phyloP scores from a whole-genome alignment of 192 early-diverging fungal species.

The Chytriomyces sp. region DNA sequence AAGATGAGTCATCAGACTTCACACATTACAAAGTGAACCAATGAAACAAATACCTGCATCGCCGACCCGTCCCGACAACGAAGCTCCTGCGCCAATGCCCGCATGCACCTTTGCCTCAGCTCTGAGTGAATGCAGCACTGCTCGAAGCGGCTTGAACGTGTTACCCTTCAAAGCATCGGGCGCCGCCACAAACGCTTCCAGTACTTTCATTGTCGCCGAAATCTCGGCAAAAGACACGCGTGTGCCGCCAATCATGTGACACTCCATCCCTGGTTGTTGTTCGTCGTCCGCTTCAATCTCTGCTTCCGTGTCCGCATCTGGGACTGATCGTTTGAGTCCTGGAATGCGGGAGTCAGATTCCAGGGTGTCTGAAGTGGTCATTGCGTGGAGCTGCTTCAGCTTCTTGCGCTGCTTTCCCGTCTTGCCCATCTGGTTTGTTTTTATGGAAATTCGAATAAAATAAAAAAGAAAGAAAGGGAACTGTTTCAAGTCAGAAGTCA shows the following conservation, averaged over 20 bases:
- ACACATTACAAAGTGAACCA: not conserved
- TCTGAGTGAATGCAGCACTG: conserved; percentile 56
- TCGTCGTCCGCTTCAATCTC: conserved; percentile 1
- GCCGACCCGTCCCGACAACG: conserved; percentile 28
- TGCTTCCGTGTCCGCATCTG: not conserved
- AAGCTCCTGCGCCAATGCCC: conserved; percentile 40
- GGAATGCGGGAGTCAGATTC: too few species aligned
- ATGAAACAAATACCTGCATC: conserved; percentile 16
- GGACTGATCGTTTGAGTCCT: not conserved
- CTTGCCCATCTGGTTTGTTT: conserved; percentile 64
- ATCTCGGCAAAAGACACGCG: conserved; percentile 52
- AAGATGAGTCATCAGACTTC: conserved; percentile 48
- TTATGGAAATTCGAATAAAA: too few species aligned
- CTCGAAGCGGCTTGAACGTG: conserved; percentile 58
- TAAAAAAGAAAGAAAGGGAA: too few species aligned
- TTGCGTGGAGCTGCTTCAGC: conserved; percentile 46
- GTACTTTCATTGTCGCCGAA: conserved; percentile 54
- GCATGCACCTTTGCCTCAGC: conserved; percentile 47
- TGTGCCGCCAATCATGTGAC: conserved; percentile 12
- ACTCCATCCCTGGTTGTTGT: not conserved
- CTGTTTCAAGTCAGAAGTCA: too few species aligned
- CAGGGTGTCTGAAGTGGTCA: not conserved
- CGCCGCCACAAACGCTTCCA: conserved; percentile 49
- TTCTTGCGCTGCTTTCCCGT: conserved; percentile 61
- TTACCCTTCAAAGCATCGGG: conserved; percentile 56